Conservation (phyloP, 2,329 filamentous ascomycete genomes). For the Epichloe bromicola region DNA sequence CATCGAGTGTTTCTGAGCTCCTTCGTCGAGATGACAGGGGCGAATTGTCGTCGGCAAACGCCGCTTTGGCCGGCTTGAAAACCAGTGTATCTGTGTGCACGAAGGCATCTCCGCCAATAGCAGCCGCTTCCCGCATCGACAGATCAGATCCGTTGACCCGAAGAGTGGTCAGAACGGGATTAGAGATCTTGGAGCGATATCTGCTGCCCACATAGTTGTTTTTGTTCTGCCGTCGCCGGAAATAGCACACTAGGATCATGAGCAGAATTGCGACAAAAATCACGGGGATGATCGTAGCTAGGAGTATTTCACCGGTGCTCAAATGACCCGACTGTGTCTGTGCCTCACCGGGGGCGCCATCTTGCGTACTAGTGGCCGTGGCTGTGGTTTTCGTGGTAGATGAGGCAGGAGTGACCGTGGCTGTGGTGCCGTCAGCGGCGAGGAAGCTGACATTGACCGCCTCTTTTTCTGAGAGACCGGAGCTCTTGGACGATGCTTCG, state of each 20-base stretch:
- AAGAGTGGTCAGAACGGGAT: constrained; percentile 17
- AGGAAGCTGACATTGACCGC: constrained; percentile 24
- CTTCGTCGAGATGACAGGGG: constrained; percentile 11
- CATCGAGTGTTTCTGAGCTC: constrained; percentile 16
- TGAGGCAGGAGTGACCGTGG: constrained; percentile 10
- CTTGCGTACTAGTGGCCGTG: constrained; percentile 12
- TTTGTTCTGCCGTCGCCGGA: constrained; percentile 18
- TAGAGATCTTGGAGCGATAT: constrained; percentile 20
- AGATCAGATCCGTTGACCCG: constrained; percentile 14
- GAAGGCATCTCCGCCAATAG: constrained; percentile 5
- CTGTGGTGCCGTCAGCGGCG: constrained; percentile 13
- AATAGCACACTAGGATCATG: constrained; percentile 20
- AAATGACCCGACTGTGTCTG: constrained; percentile 12
- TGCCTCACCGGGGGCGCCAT: constrained; percentile 6
- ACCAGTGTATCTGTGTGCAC: constrained; percentile 8
- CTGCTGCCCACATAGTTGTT: constrained; percentile 17
- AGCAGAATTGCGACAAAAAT: constrained; percentile 21
- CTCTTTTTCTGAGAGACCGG: constrained; percentile 23
- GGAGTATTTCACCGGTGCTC: constrained; percentile 23
- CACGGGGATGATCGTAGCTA: constrained; percentile 32
- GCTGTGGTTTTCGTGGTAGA: constrained; percentile 13
- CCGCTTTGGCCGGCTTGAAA: constrained; percentile 10
- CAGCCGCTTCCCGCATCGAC: constrained; percentile 13
- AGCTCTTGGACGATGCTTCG: constrained; percentile 20
- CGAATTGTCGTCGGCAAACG: constrained; percentile 14